These are phyloP conservation scores for Talaromyces wortmannii DNA, from an alignment of 495 filamentous ascomycete species.

Conservation along the genomic window DNA sequence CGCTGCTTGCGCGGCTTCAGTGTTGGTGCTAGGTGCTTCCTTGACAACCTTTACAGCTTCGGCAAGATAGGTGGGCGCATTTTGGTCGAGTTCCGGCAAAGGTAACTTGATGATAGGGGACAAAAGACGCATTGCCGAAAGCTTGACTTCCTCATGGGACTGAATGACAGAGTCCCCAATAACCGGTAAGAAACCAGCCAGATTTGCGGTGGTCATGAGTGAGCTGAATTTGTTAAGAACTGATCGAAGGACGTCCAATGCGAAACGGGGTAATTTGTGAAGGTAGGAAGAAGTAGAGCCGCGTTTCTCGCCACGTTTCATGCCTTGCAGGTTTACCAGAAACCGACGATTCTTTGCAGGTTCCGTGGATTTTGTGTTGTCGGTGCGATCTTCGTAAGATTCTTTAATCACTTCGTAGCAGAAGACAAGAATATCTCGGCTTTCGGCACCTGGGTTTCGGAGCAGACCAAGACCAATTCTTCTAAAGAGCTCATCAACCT, in stretches of 20 bases:
- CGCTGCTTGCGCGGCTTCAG: constrained; percentile 76
- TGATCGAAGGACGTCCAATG: constrained; percentile 76
- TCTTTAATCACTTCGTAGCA: constrained; percentile 90
- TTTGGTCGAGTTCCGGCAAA: constrained; percentile 59
- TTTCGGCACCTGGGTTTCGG: constrained; percentile 67
- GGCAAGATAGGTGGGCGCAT: constrained; percentile 69
- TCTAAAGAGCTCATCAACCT: constrained; percentile 83
- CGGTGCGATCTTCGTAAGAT: constrained; percentile 54
- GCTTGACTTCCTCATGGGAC: constrained; percentile 82
- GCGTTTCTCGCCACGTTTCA: constrained; percentile 53
- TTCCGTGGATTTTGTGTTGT: constrained; percentile 31
- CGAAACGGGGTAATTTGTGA: constrained; percentile 80
- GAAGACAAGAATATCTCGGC: constrained; percentile 76
- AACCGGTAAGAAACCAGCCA: constrained; percentile 79
- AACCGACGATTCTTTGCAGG: constrained; percentile 63
- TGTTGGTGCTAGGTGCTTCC: constrained; percentile 65
- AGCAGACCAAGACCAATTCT: constrained; percentile 77
- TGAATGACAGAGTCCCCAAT: constrained; percentile 79
- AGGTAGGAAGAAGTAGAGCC: constrained; percentile 66
- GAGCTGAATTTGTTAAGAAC: constrained; percentile 73
- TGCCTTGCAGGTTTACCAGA: constrained; percentile 64
- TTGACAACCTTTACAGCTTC: constrained; percentile 79
- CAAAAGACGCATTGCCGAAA: constrained; percentile 75
- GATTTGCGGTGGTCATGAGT: constrained; percentile 68
- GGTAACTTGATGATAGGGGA: constrained; percentile 81